phyloP scores from a whole-genome alignment of 176 grass and related monocot species.

The Eragrostis nindensis region DNA sequence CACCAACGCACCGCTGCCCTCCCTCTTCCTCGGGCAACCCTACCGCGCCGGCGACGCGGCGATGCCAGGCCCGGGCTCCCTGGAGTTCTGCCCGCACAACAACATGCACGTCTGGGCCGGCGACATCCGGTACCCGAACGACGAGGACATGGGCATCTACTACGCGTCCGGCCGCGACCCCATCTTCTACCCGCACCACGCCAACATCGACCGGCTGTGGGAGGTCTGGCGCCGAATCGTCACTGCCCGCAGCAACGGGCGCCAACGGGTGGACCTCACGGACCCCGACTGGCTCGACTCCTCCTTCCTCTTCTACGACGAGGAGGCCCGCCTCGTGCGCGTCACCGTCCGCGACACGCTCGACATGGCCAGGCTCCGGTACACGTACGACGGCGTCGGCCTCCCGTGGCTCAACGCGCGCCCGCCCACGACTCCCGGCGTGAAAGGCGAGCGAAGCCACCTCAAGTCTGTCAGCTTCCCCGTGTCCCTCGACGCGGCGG shows the following conservation, averaged over 20 bases:
- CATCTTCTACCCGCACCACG: conserved; percentile 55
- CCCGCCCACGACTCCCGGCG: not conserved
- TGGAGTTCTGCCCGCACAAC: conserved; percentile 42
- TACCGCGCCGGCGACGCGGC: conserved; percentile 37
- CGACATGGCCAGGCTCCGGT: conserved; percentile 29
- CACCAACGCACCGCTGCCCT: not conserved
- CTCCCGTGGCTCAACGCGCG: conserved; percentile 22
- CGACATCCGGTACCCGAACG: conserved; percentile 6
- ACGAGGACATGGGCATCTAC: conserved; percentile 53
- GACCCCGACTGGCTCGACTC: conserved; percentile 60
- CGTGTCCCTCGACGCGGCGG: not conserved
- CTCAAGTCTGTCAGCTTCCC: conserved; percentile 14
- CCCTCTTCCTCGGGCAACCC: conserved; percentile 45
- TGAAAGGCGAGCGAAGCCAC: not conserved
- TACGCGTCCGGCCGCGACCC: conserved; percentile 60
- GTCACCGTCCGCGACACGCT: conserved; percentile 46
- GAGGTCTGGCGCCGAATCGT: conserved; percentile 29
- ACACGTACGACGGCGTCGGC: not conserved
- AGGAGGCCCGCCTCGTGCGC: conserved; percentile 50
- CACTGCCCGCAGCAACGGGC: not conserved
- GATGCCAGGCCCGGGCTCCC: conserved; percentile 25
- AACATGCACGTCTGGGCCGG: conserved; percentile 43
- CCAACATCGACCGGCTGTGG: conserved; percentile 62
- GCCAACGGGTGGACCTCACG: conserved; percentile 16
- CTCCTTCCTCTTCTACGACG: conserved; percentile 60